A percentile compares a stretch with the other conserved stretches of the same genome.
Evolutionary conservation across 805 yeast species (phyloP).

Genomic region (Candida khao-thaluensis): DNA sequence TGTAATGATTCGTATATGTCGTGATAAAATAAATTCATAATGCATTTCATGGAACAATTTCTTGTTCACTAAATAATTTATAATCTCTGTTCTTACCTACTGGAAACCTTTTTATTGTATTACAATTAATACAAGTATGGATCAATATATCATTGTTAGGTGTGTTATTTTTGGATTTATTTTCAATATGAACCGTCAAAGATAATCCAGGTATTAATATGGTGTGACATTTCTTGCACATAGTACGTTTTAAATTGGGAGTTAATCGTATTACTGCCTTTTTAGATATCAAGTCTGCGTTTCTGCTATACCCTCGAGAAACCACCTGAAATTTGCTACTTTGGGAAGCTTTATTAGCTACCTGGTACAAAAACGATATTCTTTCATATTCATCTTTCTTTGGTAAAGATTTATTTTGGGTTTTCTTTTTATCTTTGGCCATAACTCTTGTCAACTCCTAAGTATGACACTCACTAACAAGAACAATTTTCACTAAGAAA

Average conservation of each 20-base stretch:
- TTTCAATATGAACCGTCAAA: constrained; percentile 38
- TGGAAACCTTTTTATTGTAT: constrained; percentile 54
- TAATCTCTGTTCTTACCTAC: constrained; percentile 56
- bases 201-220: constrained; percentile 50
- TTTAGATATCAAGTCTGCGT: constrained; percentile 60
- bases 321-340: constrained; percentile 38
- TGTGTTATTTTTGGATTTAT: constrained; percentile 33
- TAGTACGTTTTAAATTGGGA: constrained; percentile 62
- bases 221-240: constrained; percentile 67
- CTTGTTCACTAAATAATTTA: constrained; percentile 44
- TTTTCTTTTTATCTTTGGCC: constrained; percentile 15
- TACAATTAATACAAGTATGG: constrained; percentile 53
- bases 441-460: neutral
- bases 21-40: no score
- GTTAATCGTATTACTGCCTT: constrained; percentile 64
- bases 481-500: neutral
- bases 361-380: constrained; percentile 58
- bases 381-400: constrained; percentile 62
- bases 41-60: neutral
- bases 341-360: constrained; percentile 37
- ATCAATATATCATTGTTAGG: constrained; percentile 47
- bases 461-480: neutral
- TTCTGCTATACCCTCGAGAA: constrained; percentile 55
- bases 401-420: constrained; percentile 37
- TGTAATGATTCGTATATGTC: constrained; percentile 3